Evolutionary conservation across 106 monocot genomes (phyloP), one percentile per base, ranked within the genome.

Genomic region (Dioscorea dumetorum): DNA sequence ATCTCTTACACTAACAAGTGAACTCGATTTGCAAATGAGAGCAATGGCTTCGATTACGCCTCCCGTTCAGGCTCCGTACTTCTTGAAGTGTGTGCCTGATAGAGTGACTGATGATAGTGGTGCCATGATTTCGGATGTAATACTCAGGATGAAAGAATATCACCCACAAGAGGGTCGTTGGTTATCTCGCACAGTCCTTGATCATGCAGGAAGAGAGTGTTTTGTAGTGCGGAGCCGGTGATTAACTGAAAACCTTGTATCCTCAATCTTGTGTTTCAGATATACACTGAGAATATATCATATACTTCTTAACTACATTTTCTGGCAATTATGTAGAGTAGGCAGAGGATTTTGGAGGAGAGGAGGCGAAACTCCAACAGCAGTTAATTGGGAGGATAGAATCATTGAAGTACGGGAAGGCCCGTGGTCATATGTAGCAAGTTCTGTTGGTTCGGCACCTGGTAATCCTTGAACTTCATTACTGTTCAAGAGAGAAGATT

Each of bases 301-400:
- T 41, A 41, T 41, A 10, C 41, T 41, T 41, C 41, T 41, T 41
- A 41, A 41, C 41, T 41, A 41, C 3, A 41, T 41, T 41, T n/a
- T 41, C 3, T 41, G 41, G 41, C 41, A 41, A 64, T 67, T 81
- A 32, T 93, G 72, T 83, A 99, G 97, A 82, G 77, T 99, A 79
- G 93, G 81, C 70, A 90, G 82, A 77, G 97, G 97, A 16, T 83
- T 99, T 73, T 99, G 97, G 97, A 76, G 97, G 73, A 87, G 89
- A 80, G 97, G 92, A 71, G 97, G 87, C 64, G 97, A 99, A 77
- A 90, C 80, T 78, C 97, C 93, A 19, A 67, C 34, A 58, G 61
- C 75, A 7, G 84, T 99, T 33, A 90, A 87, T 61, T 84, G 80
- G 84, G 97, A 90, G 51, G 89, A 99, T 14, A 80, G 85, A 72